Conservation (phyloP, 2,329 filamentous ascomycete genomes). For the Arthrobotrys iridis region DNA sequence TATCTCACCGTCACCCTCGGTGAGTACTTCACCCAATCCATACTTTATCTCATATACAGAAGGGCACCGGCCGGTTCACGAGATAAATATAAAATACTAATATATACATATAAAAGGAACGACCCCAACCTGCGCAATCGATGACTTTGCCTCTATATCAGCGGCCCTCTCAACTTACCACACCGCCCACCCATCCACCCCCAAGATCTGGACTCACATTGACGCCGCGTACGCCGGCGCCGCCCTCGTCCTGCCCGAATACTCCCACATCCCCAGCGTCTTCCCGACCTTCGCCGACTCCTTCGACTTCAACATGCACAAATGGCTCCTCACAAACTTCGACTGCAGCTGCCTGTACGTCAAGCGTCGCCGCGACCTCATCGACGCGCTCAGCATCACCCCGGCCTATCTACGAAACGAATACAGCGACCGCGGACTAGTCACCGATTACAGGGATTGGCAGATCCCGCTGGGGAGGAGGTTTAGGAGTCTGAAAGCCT, state of each 20-base stretch:
- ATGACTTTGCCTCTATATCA: slow-evolving; percentile 78
- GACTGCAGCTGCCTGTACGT: slow-evolving; percentile 85
- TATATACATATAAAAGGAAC: slow-evolving; percentile 67
- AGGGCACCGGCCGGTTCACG: too few relatives aligned
- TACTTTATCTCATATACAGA: not conserved
- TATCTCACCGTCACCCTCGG: slow-evolving; percentile 83
- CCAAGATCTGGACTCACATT: slow-evolving; percentile 86
- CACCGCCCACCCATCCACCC: slow-evolving; percentile 58
- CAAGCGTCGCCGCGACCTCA: slow-evolving; percentile 78
- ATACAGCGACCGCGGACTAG: slow-evolving; percentile 81
- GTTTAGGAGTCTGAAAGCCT: slow-evolving; percentile 90
- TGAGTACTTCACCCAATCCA: slow-evolving; percentile 2
- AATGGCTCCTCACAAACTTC: slow-evolving; percentile 95
- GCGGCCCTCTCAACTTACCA: slow-evolving; percentile 63
- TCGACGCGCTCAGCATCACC: slow-evolving; percentile 78
- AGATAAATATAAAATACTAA: too few relatives aligned
- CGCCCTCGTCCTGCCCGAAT: slow-evolving; percentile 82
- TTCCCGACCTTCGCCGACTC: slow-evolving; percentile 76
- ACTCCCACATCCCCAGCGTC: slow-evolving; percentile 69
- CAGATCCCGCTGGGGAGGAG: slow-evolving; percentile 90
- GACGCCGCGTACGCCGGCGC: slow-evolving; percentile 93
- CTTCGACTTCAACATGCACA: slow-evolving; percentile 96
- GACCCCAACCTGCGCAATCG: slow-evolving; percentile 86
- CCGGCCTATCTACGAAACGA: slow-evolving; percentile 84
- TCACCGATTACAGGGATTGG: slow-evolving; percentile 97